These are phyloP conservation scores for Prunus yedoensis DNA, from an alignment of 331 rosid genomes.

Conservation along the genomic window DNA sequence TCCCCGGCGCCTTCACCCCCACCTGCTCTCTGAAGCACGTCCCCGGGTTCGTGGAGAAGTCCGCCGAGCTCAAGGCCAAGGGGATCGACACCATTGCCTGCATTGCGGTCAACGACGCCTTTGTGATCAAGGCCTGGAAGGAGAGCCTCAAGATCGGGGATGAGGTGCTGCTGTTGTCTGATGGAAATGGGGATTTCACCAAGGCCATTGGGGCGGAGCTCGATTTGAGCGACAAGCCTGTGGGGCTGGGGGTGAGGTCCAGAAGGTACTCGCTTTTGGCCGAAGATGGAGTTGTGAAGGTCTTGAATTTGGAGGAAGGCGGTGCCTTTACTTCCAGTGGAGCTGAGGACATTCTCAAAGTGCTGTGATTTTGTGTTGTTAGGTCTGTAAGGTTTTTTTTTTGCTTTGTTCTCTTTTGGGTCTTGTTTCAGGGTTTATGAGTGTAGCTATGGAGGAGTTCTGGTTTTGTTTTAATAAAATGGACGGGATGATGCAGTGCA, in stretches of 20 bases:
- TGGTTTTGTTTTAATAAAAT: not conserved
- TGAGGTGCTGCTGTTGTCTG: conserved; percentile 71
- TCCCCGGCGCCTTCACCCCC: conserved; percentile 97
- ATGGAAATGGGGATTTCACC: conserved; percentile 87
- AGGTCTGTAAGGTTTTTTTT: not conserved
- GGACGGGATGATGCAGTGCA: conserved; percentile 3
- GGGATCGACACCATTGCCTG: conserved; percentile 87
- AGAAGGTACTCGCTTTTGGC: conserved; percentile 81
- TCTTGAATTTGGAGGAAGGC: conserved; percentile 96
- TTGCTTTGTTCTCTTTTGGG: not conserved
- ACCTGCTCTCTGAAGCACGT: conserved; percentile 97
- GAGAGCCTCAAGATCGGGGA: conserved; percentile 63
- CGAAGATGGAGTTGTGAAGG: conserved; percentile 82
- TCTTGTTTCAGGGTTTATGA: not conserved
- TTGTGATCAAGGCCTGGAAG: conserved; percentile 94
- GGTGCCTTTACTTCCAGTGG: conserved; percentile 89
- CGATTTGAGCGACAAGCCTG: conserved; percentile 90
- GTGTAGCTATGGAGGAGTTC: not conserved
- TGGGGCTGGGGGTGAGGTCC: conserved; percentile 86
- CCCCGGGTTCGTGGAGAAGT: conserved; percentile 86
- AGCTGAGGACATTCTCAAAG: conserved; percentile 75
- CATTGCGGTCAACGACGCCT: conserved; percentile 88
- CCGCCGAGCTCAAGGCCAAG: conserved; percentile 68
- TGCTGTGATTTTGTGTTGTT: conserved; percentile 35
- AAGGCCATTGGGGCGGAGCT: conserved; percentile 80